phyloP scores from a whole-genome alignment of 2,329 filamentous ascomycete genomes.

The Aspergillus latus region DNA sequence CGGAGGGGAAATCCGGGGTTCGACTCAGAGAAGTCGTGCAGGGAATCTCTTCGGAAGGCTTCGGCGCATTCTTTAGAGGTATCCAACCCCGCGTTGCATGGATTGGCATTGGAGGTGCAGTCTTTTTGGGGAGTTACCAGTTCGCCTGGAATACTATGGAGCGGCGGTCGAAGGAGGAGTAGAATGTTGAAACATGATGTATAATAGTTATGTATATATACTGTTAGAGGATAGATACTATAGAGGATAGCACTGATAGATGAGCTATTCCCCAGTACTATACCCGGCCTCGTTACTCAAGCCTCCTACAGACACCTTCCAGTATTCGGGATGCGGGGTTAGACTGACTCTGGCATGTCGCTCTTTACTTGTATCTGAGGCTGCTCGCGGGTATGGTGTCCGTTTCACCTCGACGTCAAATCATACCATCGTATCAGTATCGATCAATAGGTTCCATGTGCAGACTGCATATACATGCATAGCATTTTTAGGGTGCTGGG shows the following conservation, averaged over 20 bases:
- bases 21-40: conserved; percentile 55
- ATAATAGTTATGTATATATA: conserved; percentile 15
- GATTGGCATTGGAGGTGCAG: conserved; percentile 92
- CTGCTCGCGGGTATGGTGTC: not conserved
- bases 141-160: conserved; percentile 76
- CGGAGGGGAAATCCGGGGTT: conserved; percentile 32
- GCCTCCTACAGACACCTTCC: conserved; percentile 24
- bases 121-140: conserved; percentile 93
- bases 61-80: conserved; percentile 48
- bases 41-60: conserved; percentile 58
- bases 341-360: conserved; percentile 30
- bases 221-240: conserved; percentile 12
- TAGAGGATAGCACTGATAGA: not conserved
- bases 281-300: too few relatives aligned
- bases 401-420: not conserved
- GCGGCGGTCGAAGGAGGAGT: conserved; percentile 45
- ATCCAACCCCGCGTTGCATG: conserved; percentile 82
- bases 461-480: not conserved
- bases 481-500: not conserved
- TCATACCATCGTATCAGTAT: not conserved
- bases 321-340: conserved; percentile 61
- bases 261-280: too few relatives aligned
- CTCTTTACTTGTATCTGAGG: not conserved
- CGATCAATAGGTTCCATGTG: not conserved
- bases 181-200: conserved; percentile 5